Evolutionary conservation across 1,284 basidiomycete genomes (phyloP), one percentile per base, ranked within the genome.

Genomic region (Mycena sp.): DNA sequence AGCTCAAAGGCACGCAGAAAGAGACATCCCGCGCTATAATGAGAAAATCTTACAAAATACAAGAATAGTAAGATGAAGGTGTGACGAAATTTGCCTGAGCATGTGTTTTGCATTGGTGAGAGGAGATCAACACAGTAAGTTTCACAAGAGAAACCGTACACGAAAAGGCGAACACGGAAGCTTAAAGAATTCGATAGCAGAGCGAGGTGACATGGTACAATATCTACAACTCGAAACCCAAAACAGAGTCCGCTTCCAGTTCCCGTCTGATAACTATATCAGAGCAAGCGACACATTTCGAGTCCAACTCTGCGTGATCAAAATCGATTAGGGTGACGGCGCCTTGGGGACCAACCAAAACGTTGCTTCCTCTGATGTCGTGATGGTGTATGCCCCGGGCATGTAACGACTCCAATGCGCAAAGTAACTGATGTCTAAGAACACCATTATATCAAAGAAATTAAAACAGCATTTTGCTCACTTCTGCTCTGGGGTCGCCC

Each of bases 351-450:
- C 37, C 37, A 25, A 52, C 50, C 50, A 52, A 25, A 52, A 52
- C 50, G 25, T 53, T 53, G 38, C 51, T 53, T 38, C 51, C 51
- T 43, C 51, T 29, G 51, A 53, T 29, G n/a, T 53, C 51, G 32
- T 53, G 51, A 26, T 53, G 51, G 28, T 53, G 51, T 53, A 53
- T 53, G 32, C 51, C 51, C n/a, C 40, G 51, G 38, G 51, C 51
- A 53, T 53, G 51, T 17, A 53, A 53, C 32, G 51, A 53, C 51
- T 30, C n/a, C 40, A 53, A 41, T 26, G 38, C 32, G 51, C 32
- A 9, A 43, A 53, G 51, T 53, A 53, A 23, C 28, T 53, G 38
- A 21, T 38, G 51, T 53, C 51, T 53, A 32, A 43, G 12, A 53
- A 28, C 2, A 43, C 26, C 51, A 28, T 53, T 43, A 53, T 53